A percentile compares a stretch with the other conserved stretches of the same genome.
Conservation (phyloP, 2,329 filamentous ascomycete species). For the Amauroascus verrucosus region DNA sequence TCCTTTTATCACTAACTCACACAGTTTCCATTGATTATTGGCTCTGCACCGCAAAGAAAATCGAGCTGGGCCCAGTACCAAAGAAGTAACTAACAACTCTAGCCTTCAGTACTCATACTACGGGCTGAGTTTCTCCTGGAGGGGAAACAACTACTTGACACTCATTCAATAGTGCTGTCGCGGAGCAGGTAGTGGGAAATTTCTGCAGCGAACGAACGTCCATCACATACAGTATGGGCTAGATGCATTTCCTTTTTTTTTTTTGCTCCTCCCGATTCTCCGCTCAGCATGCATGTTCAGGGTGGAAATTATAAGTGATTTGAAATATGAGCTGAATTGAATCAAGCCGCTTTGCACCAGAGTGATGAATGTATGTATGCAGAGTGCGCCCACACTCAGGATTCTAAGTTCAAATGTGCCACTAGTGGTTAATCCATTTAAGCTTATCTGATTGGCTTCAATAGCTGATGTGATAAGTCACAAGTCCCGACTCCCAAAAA, state of each 20-base stretch:
- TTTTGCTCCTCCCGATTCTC: not conserved
- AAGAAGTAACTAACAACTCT: not conserved
- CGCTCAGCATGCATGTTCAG: not conserved
- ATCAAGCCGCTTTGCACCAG: not conserved
- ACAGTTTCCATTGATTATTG: not conserved
- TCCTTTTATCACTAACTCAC: not conserved
- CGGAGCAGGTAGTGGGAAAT: too few relatives aligned
- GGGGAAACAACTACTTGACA: too few relatives aligned
- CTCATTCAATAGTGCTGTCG: too few relatives aligned
- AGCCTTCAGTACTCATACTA: not conserved
- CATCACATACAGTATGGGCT: too few relatives aligned
- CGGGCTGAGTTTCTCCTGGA: too few relatives aligned
- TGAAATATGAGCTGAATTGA: too few relatives aligned
- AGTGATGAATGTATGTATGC: not conserved
- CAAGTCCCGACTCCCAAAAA: not conserved
- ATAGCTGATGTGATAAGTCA: slow-evolving; percentile 7
- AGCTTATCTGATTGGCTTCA: slow-evolving; percentile 13
- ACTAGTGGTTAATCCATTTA: slow-evolving; percentile 13
- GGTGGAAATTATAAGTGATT: too few relatives aligned
- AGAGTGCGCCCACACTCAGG: too few relatives aligned
- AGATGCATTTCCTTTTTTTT: too few relatives aligned
- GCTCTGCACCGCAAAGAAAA: not conserved
- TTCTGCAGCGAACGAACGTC: too few relatives aligned
- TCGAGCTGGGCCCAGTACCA: not conserved
- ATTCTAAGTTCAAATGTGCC: slow-evolving; percentile 1